Evolutionary conservation across 768 basidiomycete species (phyloP), one percentile per base, ranked within the genome.

Genomic region (Phlebiopsis flavidoalba): DNA sequence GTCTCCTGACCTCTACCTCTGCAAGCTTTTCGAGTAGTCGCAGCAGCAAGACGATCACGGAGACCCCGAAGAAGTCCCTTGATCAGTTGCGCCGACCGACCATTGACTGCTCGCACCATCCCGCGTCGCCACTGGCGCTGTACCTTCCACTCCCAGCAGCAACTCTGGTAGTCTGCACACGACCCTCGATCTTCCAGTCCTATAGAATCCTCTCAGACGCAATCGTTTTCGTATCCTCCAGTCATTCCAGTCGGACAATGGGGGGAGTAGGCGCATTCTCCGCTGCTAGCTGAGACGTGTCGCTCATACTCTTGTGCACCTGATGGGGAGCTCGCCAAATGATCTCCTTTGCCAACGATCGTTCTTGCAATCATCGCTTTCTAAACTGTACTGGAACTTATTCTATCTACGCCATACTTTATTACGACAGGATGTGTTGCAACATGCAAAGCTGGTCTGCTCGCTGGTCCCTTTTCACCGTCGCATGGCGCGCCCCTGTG

Each of bases 11-110:
- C 21, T 83, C 88, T 1, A 67, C 71, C 8, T 65, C 87, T 17
- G 82, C 85, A 8, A 82, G 76, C 65, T 71, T 87, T 54, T 71
- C 79, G n/a, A 73, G 79, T 57, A 76, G 77, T 61, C 79, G 86
- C 53, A 79, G 73, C 65, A 73, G 69, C 54, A 88, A 87, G 64
- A 77, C 83, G 52, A 72, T 77, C 21, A 83, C 87, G 58, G 83
- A 83, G 66, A 93, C 91, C 7, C 92, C 92, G 17, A 94, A 93
- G 79, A 93, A 94, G 75, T 90, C 91, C 5, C 26, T 81, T 91
- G 69, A 95, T 95, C 64, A 88, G 92, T n/a, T 67, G 92, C 91
- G 12, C 93, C 93, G 7, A 92, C 93, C n/a, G n/a, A 2, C 91
- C 93, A 0, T 78, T 95, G 57, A 88, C 93, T 19, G 91, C 93